Evolutionary conservation across 1,139 yeast species (phyloP), one percentile per base, ranked within the genome.

Genomic region (Entelexis paramagnoliae): DNA sequence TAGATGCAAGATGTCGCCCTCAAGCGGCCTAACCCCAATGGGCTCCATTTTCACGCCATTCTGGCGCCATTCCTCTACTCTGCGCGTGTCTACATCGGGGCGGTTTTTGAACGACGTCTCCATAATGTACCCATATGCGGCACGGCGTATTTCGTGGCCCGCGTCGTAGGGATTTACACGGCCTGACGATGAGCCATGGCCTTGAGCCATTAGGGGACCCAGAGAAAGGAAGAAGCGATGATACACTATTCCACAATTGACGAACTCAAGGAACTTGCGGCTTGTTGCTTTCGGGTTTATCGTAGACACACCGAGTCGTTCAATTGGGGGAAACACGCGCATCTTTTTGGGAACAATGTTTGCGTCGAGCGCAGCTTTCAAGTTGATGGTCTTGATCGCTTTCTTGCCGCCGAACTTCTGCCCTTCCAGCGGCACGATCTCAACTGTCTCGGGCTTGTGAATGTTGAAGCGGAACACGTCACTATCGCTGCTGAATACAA

Each of bases 381-480:
- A 33, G 30, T 51, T 51, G 32, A 53, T 45, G 16, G 43, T 35
- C n/a, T 13, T 11, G 34, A 46, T 35, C 4, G 35, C 10, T 5
- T 22, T 30, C 39, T 4, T 13, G 20, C 19, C 34, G n/a, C 28
- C 16, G 20, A 49, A 16, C 20, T 17, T 50, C 30, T 49, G 52
- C 4, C 40, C 33, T 5, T 20, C 34, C 4, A 51, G 32, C 4
- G 55, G 54, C 3, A 52, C 48, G 10, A 54, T 32, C 5, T 52
- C 51, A 9, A 54, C 54, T 2, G 34, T 19, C 14, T 26, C 22
- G n/a, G 57, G 46, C 24, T 35, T 14, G 7, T 11, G n/a, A 7
- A 55, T 34, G n/a, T 33, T 19, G 38, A 52, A 55, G 9, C 55
- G 46, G 35, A 40, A 54, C n/a, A 54, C 19, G 44, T 55, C 58